phyloP scores from a whole-genome alignment of 2,329 filamentous ascomycete species.

The Zymoseptoria brevis region DNA sequence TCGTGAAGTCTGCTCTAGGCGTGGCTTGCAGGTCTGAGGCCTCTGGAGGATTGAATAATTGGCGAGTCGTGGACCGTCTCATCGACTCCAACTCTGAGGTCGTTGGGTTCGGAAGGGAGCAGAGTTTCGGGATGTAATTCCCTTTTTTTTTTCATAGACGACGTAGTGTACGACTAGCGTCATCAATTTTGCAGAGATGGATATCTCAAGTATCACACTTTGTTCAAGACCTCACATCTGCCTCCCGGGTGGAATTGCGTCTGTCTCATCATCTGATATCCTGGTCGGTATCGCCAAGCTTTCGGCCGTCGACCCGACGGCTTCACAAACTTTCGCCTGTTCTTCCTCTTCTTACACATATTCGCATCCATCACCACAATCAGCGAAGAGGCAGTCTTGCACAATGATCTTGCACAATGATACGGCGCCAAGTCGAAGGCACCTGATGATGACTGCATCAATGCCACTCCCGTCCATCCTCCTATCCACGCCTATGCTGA shows the following conservation, averaged over 20 bases:
- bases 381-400: neutral
- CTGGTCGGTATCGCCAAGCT: neutral
- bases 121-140: neutral
- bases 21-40: too few relatives aligned
- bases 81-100: neutral
- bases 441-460: conserved; percentile 1
- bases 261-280: neutral
- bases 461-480: neutral
- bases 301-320: neutral
- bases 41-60: too few relatives aligned
- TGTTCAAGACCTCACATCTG: too few relatives aligned
- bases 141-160: neutral
- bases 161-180: conserved; percentile 2
- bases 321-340: neutral
- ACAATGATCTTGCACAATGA: neutral
- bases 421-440: neutral
- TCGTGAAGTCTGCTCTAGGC: too few relatives aligned
- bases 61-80: too few relatives aligned
- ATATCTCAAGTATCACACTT: neutral
- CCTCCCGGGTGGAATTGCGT: neutral
- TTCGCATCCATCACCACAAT: neutral
- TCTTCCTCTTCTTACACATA: neutral
- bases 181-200: neutral
- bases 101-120: neutral
- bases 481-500: conserved; percentile 6